Evolutionary conservation across 306 rosid species (phyloP).

Genomic region (Alnus glutinosa): DNA sequence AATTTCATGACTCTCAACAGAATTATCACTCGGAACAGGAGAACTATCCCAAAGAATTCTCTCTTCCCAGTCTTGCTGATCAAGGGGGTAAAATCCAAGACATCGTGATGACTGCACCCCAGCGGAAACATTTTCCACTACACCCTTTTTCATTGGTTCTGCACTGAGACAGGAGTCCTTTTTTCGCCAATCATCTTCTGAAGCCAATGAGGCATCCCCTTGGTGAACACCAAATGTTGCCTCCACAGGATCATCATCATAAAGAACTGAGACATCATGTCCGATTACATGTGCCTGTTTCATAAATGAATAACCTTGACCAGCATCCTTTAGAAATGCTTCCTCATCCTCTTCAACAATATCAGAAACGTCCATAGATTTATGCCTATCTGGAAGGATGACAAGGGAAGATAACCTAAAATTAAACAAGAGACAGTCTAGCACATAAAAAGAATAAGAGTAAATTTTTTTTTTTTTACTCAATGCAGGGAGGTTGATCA

Average conservation of each 20-base stretch:
- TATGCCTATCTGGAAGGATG: slow-evolving; percentile 64
- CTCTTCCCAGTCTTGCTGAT: slow-evolving; percentile 93
- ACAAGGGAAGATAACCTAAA: slow-evolving; percentile 4
- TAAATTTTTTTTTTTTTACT: neutral
- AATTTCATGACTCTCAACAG: slow-evolving; percentile 58
- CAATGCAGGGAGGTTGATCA: neutral
- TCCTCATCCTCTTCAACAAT: slow-evolving; percentile 95
- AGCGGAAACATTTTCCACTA: slow-evolving; percentile 29
- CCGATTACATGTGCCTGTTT: slow-evolving; percentile 41
- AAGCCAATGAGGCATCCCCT: slow-evolving; percentile 38
- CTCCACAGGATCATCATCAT: slow-evolving; percentile 50
- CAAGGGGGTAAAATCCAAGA: slow-evolving; percentile 69
- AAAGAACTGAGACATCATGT: slow-evolving; percentile 42
- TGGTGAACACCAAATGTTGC: slow-evolving; percentile 55
- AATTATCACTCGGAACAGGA: slow-evolving; percentile 49
- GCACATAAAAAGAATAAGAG: slow-evolving; percentile 6
- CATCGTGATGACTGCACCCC: slow-evolving; percentile 38
- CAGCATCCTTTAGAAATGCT: slow-evolving; percentile 60
- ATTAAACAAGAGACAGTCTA: slow-evolving; percentile 29
- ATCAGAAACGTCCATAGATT: slow-evolving; percentile 54
- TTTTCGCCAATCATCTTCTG: slow-evolving; percentile 35
- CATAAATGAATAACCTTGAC: slow-evolving; percentile 43
- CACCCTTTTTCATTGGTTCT: slow-evolving; percentile 71
- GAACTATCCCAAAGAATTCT: slow-evolving; percentile 86
- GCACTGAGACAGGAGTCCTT: slow-evolving; percentile 54